phyloP scores from a whole-genome alignment of 1,284 basidiomycete genomes.

The Naganishia albida region DNA sequence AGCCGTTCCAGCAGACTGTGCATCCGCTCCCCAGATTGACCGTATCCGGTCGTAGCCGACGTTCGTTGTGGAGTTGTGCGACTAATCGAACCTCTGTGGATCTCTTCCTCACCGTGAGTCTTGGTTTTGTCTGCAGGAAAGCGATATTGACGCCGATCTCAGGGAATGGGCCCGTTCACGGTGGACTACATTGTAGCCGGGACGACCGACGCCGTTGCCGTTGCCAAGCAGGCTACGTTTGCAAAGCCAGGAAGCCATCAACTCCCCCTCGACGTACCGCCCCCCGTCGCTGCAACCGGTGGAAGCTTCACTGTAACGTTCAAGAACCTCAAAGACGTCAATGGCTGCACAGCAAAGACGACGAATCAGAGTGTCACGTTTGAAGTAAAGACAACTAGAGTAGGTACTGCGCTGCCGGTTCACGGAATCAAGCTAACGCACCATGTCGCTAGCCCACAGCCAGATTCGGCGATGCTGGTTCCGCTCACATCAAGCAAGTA shows the following conservation, averaged over 20 bases:
- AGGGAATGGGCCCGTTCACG: conserved; percentile 87
- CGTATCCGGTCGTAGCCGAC: conserved; percentile 56
- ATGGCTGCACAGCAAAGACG: conserved; percentile 78
- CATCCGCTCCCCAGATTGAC: conserved; percentile 80
- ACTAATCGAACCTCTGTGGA: conserved; percentile 59
- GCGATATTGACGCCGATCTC: background rate
- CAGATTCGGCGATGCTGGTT: conserved; percentile 68
- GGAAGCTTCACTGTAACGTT: conserved; percentile 46
- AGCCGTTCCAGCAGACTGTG: conserved; percentile 79
- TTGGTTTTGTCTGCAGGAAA: background rate
- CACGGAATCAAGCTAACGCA: background rate
- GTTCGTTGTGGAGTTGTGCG: conserved; percentile 39
- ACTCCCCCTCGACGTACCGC: conserved; percentile 44
- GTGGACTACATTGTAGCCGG: conserved; percentile 76
- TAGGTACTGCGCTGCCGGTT: conserved; percentile 48
- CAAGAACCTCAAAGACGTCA: conserved; percentile 80
- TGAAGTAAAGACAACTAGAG: conserved; percentile 81
- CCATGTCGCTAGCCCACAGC: conserved; percentile 69
- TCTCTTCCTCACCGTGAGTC: conserved; percentile 71
- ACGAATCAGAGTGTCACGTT: conserved; percentile 78
- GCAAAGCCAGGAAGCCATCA: conserved; percentile 55
- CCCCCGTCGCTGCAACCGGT: conserved; percentile 40
- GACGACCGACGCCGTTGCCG: conserved; percentile 62
- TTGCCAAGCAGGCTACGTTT: conserved; percentile 57
- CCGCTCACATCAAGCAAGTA: conserved; percentile 64